These are phyloP conservation scores for Ettlia oleoabundans DNA, from an alignment of 139 green algal genomes.

Conservation along the genomic window DNA sequence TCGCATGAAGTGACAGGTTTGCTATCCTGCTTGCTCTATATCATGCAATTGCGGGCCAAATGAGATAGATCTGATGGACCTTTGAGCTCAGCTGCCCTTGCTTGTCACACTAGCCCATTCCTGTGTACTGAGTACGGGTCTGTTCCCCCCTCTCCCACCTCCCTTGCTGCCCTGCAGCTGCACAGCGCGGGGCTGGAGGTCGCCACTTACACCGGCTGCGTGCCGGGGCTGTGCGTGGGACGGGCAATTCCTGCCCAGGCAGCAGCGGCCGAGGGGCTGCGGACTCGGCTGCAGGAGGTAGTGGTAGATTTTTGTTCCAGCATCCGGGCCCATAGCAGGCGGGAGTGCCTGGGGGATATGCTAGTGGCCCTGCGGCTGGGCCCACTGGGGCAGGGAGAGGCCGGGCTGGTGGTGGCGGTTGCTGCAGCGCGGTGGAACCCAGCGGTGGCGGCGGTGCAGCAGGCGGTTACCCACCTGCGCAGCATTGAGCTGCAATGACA, in stretches of 20 bases:
- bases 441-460: constrained; percentile 11
- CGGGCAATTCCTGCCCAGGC: background rate
- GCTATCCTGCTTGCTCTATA: background rate
- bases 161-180: constrained; percentile 5
- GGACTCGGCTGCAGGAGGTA: background rate
- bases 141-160: background rate
- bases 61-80: too few species aligned
- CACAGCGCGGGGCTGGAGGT: constrained; percentile 2
- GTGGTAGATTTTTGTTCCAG: background rate
- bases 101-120: too few species aligned
- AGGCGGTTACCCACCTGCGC: constrained; percentile 22
- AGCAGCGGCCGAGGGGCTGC: background rate
- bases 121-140: background rate
- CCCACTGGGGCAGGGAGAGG: background rate
- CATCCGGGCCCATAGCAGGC: background rate
- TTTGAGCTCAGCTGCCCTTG: too few species aligned
- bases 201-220: constrained; percentile 11
- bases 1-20: too few species aligned
- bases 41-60: too few species aligned
- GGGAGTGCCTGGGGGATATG: constrained; percentile 17
- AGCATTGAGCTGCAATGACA: constrained; percentile 35
- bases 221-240: background rate
- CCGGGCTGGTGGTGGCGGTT: constrained; percentile 6
- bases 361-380: constrained; percentile 25
- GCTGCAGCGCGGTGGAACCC: background rate